Evolutionary conservation across 2,329 filamentous ascomycete species (phyloP).

Genomic region (Amauroascus niger): DNA sequence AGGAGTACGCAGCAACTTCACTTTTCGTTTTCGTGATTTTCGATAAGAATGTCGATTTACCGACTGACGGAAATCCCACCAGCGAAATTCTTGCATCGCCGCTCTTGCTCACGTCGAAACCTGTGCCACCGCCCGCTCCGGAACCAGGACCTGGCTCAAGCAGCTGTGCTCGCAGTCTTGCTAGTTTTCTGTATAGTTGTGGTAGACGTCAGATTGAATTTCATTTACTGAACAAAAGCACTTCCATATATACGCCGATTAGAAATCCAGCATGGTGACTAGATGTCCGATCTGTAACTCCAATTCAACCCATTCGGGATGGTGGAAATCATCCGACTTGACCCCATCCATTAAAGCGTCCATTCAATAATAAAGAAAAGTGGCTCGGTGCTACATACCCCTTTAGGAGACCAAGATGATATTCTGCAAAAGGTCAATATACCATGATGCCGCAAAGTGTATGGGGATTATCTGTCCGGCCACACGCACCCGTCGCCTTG

Average conservation of each 20-base stretch:
- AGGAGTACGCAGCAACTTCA: slow-evolving; percentile 90
- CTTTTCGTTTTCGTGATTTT: slow-evolving; percentile 98
- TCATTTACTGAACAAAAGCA: neutral
- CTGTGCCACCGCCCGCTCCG: slow-evolving; percentile 66
- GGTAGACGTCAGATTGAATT: no score
- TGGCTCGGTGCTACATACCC: slow-evolving; percentile 48
- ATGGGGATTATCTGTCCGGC: slow-evolving; percentile 3
- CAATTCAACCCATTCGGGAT: neutral
- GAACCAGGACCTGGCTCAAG: slow-evolving; percentile 78
- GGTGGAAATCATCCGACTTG: neutral
- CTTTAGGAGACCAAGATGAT: slow-evolving; percentile 94
- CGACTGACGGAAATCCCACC: slow-evolving; percentile 96
- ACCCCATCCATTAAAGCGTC: neutral
- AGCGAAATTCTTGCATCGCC: slow-evolving; percentile 94
- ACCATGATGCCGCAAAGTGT: slow-evolving; percentile 10
- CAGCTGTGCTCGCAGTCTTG: slow-evolving; percentile 84
- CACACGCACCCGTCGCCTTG: slow-evolving; percentile 81
- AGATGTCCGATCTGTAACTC: no score
- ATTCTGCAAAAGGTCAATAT: slow-evolving; percentile 55
- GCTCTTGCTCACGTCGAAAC: slow-evolving; percentile 87
- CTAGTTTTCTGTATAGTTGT: slow-evolving; percentile 86
- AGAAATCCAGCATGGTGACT: neutral
- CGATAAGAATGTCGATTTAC: slow-evolving; percentile 97
- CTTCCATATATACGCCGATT: neutral
- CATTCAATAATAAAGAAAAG: neutral